These are phyloP conservation scores for Erodium texanum DNA, from an alignment of 441 rosid genomes.

Conservation along the genomic window DNA sequence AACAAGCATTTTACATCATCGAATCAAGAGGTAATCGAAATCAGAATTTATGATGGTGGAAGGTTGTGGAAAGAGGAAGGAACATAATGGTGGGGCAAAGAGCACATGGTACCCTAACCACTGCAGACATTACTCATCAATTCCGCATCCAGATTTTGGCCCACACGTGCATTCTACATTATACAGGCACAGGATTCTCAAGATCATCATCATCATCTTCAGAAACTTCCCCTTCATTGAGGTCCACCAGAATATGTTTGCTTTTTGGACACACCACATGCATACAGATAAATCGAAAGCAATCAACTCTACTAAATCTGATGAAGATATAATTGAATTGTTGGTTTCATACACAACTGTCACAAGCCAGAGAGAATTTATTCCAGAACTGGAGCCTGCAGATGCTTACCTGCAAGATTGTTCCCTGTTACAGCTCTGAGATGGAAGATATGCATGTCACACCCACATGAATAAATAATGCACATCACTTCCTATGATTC, in stretches of 20 bases:
- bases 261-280: background rate
- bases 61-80: no score
- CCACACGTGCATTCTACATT: slow-evolving; percentile 7
- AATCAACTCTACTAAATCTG: no score
- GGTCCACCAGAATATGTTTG: background rate
- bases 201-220: background rate
- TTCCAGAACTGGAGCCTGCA: background rate
- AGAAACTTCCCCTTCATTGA: background rate
- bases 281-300: background rate
- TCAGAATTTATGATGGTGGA: no score
- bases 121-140: no score
- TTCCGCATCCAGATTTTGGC: background rate
- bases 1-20: no score
- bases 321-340: no score
- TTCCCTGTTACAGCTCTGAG: background rate
- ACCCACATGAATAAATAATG: background rate
- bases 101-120: no score
- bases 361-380: background rate
- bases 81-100: no score
- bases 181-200: background rate
- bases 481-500: background rate
- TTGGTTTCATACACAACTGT: background rate
- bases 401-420: background rate
- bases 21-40: no score
- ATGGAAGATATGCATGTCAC: no score